A percentile compares a stretch with the other conserved stretches of the same genome.
Conservation (phyloP, 306 rosid species). For the Sechiopsis laciniata region DNA sequence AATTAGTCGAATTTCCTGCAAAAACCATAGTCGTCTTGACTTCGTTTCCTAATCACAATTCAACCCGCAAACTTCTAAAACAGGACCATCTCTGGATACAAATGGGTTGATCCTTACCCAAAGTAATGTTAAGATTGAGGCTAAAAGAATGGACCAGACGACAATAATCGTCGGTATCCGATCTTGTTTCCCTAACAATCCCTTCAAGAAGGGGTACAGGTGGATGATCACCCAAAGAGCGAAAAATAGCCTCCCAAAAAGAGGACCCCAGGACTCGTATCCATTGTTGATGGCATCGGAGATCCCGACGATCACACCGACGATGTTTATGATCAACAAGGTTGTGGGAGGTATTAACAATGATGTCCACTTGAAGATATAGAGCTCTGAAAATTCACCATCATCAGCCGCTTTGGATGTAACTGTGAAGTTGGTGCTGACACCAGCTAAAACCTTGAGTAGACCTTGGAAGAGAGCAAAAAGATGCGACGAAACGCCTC, state of each 20-base stretch:
- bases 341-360: slow-evolving; percentile 77
- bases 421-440: slow-evolving; percentile 84
- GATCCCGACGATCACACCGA: slow-evolving; percentile 79
- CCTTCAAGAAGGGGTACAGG: slow-evolving; percentile 93
- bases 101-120: slow-evolving; percentile 94
- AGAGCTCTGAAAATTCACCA: slow-evolving; percentile 89
- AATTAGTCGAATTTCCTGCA: slow-evolving; percentile 26
- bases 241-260: slow-evolving; percentile 90
- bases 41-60: slow-evolving; percentile 48
- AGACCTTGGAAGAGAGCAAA: slow-evolving; percentile 88
- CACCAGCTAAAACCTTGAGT: slow-evolving; percentile 91
- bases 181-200: slow-evolving; percentile 74
- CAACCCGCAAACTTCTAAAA: slow-evolving; percentile 78
- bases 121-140: slow-evolving; percentile 80
- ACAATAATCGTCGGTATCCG: slow-evolving; percentile 78
- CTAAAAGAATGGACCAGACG: slow-evolving; percentile 88
- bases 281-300: slow-evolving; percentile 94
- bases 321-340: slow-evolving; percentile 63
- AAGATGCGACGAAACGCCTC: slow-evolving; percentile 89
- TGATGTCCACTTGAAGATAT: slow-evolving; percentile 91
- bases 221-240: slow-evolving; percentile 88
- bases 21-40: slow-evolving; percentile 16
- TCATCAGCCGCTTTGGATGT: slow-evolving; percentile 95
- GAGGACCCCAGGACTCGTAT: slow-evolving; percentile 94
- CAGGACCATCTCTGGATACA: slow-evolving; percentile 71